Evolutionary conservation across 2,329 filamentous ascomycete species (phyloP).

Genomic region (Exophiala mesophila): DNA sequence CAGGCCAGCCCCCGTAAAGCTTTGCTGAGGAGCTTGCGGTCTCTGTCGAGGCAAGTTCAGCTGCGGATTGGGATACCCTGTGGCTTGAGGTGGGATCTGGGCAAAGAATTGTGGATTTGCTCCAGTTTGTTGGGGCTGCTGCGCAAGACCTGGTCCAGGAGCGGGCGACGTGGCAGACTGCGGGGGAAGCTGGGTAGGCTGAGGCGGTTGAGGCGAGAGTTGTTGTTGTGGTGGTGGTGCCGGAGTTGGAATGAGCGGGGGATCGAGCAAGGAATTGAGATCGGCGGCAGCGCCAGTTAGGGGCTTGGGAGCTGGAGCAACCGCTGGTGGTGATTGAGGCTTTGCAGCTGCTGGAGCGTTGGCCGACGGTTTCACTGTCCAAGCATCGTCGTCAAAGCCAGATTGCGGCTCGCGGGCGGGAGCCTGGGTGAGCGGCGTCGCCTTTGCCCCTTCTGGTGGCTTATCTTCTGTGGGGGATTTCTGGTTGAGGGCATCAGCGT

Average conservation of each 20-base stretch:
- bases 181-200: conserved; percentile 34
- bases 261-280: conserved; percentile 55
- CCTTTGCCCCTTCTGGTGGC: conserved; percentile 38
- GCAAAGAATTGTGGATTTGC: conserved; percentile 36
- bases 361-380: conserved; percentile 79
- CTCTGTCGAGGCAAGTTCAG: conserved; percentile 53
- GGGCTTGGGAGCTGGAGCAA: conserved; percentile 37
- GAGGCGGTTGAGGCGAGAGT: conserved; percentile 33
- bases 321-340: conserved; percentile 37
- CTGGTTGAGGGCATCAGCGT: conserved; percentile 73
- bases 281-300: conserved; percentile 66
- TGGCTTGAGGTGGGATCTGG: conserved; percentile 30
- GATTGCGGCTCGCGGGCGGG: conserved; percentile 47
- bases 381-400: conserved; percentile 94
- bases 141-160: conserved; percentile 31
- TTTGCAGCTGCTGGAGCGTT: conserved; percentile 31
- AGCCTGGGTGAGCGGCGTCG: conserved; percentile 46
- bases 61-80: conserved; percentile 29
- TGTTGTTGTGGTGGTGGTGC: conserved; percentile 34
- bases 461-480: conserved; percentile 51
- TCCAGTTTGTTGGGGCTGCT: conserved; percentile 34
- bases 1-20: conserved; percentile 56
- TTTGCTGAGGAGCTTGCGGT: conserved; percentile 59
- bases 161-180: conserved; percentile 31
- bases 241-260: conserved; percentile 54